phyloP scores from a whole-genome alignment of 208 protist species.

The Leishmania tropica region DNA sequence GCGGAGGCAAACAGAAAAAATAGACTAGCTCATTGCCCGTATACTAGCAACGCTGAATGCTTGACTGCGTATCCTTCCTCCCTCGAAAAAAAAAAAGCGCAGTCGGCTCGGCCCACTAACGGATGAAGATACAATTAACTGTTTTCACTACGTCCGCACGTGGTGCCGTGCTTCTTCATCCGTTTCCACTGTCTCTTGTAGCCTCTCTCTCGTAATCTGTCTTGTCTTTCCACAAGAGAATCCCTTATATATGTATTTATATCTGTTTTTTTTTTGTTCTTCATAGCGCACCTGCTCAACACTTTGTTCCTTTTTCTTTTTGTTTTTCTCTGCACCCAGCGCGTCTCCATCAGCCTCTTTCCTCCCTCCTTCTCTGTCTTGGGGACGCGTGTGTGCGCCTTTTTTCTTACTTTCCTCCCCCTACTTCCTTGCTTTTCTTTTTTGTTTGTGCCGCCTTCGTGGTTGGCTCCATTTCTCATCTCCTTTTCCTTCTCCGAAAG shows the following conservation, averaged over 20 bases:
- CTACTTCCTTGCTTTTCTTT: background rate
- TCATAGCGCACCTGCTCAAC: background rate
- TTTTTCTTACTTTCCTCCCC: background rate
- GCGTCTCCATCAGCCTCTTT: background rate
- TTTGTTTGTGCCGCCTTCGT: no score
- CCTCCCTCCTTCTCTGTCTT: constrained; percentile 2
- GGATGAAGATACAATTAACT: no score
- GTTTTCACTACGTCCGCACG: no score
- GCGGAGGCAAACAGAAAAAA: background rate
- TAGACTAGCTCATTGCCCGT: background rate
- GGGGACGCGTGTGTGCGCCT: background rate
- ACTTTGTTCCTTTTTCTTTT: background rate
- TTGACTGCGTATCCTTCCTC: background rate
- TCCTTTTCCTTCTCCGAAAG: background rate
- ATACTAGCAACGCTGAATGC: background rate
- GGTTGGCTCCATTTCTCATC: background rate
- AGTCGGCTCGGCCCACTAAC: no score
- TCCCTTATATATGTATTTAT: background rate
- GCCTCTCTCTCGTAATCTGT: no score
- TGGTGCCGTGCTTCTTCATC: no score
- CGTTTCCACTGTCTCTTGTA: no score
- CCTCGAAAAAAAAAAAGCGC: no score
- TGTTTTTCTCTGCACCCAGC: no score
- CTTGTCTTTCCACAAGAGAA: background rate
- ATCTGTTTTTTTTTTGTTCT: background rate